phyloP scores from a whole-genome alignment of 768 basidiomycete species.

The Gyrodon lividus region DNA sequence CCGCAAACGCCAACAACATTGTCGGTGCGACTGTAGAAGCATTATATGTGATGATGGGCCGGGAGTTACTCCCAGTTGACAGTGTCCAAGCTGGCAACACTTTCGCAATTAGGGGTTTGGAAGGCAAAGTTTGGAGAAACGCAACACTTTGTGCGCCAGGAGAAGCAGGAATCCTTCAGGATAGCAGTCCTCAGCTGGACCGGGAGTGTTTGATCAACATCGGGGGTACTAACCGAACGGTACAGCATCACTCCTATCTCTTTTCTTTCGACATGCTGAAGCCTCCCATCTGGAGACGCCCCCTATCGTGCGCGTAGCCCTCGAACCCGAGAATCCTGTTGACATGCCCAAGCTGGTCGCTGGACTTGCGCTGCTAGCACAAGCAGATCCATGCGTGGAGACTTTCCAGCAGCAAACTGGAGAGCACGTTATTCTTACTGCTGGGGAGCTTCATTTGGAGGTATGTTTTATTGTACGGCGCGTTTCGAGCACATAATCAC shows the following conservation, averaged over 20 bases:
- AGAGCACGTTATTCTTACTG: constrained; percentile 94
- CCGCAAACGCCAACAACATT: constrained; percentile 65
- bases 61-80: constrained; percentile 84
- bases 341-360: constrained; percentile 88
- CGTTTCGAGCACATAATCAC: background rate
- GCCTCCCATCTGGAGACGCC: constrained; percentile 48
- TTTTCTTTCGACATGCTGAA: background rate
- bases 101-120: constrained; percentile 88
- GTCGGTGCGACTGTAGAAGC: constrained; percentile 62
- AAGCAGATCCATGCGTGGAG: constrained; percentile 96
- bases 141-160: constrained; percentile 82
- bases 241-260: constrained; percentile 37
- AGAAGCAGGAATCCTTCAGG: constrained; percentile 40
- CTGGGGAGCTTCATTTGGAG: constrained; percentile 95
- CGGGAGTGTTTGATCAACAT: constrained; percentile 73
- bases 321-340: constrained; percentile 79
- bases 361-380: constrained; percentile 85
- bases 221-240: constrained; percentile 65
- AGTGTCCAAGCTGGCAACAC: constrained; percentile 89
- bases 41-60: constrained; percentile 97
- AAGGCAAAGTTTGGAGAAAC: constrained; percentile 86
- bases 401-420: constrained; percentile 97
- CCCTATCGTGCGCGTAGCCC: constrained; percentile 92
- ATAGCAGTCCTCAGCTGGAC: constrained; percentile 32
- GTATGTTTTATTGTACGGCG: constrained; percentile 39